These are phyloP conservation scores for Trematosphaeria pertusa DNA, from an alignment of 2,329 filamentous ascomycete species.

Conservation along the genomic window DNA sequence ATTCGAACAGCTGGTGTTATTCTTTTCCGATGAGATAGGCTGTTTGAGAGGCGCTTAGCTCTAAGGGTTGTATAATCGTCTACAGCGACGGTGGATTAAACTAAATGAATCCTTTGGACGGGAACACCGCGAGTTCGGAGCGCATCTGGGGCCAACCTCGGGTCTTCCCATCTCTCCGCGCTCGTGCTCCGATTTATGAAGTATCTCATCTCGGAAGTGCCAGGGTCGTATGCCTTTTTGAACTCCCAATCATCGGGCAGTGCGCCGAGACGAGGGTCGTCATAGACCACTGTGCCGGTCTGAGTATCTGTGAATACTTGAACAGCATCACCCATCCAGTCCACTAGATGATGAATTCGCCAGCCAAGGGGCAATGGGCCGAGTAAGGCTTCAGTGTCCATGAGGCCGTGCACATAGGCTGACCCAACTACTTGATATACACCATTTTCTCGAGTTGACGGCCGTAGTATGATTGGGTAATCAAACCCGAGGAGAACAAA, in stretches of 20 bases:
- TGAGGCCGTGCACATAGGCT: slow-evolving; percentile 1
- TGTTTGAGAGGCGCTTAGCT: too few species aligned
- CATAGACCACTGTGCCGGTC: not conserved
- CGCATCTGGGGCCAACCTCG: slow-evolving; percentile 1
- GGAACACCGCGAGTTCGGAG: slow-evolving; percentile 1
- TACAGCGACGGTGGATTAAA: too few species aligned
- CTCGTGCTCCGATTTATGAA: not conserved
- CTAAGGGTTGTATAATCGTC: too few species aligned
- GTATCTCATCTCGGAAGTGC: not conserved
- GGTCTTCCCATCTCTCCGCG: not conserved
- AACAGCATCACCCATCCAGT: not conserved
- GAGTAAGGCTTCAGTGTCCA: not conserved
- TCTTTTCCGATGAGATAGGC: too few species aligned
- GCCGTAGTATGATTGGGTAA: slow-evolving; percentile 1
- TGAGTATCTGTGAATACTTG: not conserved
- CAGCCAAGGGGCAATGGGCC: not conserved
- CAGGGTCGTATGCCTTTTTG: not conserved
- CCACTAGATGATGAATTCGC: not conserved
- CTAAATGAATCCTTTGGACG: not conserved
- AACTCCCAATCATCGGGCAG: slow-evolving; percentile 6
- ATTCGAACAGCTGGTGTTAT: too few species aligned
- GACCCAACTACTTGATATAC: slow-evolving; percentile 1
- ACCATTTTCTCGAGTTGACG: not conserved
- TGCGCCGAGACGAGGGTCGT: slow-evolving; percentile 7
- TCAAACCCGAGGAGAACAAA: slow-evolving; percentile 1